A percentile compares a stretch with the other conserved stretches of the same genome.
phyloP scores from a whole-genome alignment of 2,329 filamentous ascomycete genomes.

The Arthroderma sp. region DNA sequence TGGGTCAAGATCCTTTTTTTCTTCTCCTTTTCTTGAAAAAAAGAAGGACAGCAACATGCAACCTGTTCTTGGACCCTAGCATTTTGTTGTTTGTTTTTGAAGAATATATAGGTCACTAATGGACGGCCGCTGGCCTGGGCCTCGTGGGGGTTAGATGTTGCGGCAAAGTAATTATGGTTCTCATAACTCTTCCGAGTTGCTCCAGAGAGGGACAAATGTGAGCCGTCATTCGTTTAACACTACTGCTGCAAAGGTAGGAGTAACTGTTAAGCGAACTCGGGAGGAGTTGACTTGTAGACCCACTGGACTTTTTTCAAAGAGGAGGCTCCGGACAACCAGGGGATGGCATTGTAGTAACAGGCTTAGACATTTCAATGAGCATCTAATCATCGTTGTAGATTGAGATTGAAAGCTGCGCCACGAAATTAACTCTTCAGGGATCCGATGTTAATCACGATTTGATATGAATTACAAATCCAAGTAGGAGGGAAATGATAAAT shows the following conservation, averaged over 20 bases:
- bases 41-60: neutral
- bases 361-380: neutral
- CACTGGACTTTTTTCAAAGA: neutral
- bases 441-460: neutral
- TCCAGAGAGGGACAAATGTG: neutral
- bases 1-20: neutral
- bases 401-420: neutral
- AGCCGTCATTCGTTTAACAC: neutral
- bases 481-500: constrained; percentile 2
- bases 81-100: neutral
- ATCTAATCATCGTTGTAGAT: neutral
- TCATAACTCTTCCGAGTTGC: neutral
- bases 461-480: constrained; percentile 2
- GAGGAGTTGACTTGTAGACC: neutral
- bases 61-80: neutral
- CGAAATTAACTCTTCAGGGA: constrained; percentile 4
- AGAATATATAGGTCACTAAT: neutral
- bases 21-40: neutral
- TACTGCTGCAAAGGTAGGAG: neutral
- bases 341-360: neutral
- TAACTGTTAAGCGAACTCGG: neutral
- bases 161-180: neutral
- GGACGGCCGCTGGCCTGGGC: neutral
- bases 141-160: constrained; percentile 1
- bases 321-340: neutral